Base-by-base conservation (phyloP, 2,329 filamentous ascomycete species). In the Thielaviopsis ethacetica region DNA sequence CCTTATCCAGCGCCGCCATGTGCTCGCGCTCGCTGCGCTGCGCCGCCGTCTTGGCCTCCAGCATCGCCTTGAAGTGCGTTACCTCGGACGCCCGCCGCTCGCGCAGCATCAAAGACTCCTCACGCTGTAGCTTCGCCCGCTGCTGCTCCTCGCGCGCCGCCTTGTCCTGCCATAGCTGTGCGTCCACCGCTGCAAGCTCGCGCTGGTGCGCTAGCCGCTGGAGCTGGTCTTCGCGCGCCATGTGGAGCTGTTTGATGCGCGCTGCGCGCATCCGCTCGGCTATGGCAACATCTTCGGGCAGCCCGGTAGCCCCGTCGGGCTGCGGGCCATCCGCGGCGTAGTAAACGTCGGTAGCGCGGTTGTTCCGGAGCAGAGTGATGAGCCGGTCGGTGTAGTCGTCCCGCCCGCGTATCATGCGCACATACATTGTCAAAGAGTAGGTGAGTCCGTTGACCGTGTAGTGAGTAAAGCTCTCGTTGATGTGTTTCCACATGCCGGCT, bases 351-450 rank as follows among this genome's bases (percentile, higher is more conserved):
- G 67, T 67, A 5, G 73, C 76, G 13, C 79, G 75, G 63, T 79
- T 81, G 54, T 74, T 73, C 6, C 71, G 72, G 24, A 82, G 72
- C 2, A 82, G 69, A 0, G 65, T 64, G 34, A 81, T 64, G 1
- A 82, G 73, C 0, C 69, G 66, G 30, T 50, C 41, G 2, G 57
- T 34, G n/a, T 51, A 56, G 3, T 19, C 19, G 30, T 60, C 59
- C 24, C 44, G 41, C 22, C 54, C 55, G 5, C 80, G 63, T 1
- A 80, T 66, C 51, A 75, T 76, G 41, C 67, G 64, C 21, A 83
- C 73, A 65, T 85, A 86, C 71, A 81, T 83, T 3, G 82, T 80
- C 0, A 83, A 78, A 0, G 83, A 86, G 67, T 84, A 86, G 1
- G 76, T 80, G 63, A 75, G 75, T 5, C 71, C 73, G 24, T 76